Percentiles rank a stretch among this genome's conserved stretches.
phyloP scores from a whole-genome alignment of 176 grass and related monocot species.

The Musa acuminata region DNA sequence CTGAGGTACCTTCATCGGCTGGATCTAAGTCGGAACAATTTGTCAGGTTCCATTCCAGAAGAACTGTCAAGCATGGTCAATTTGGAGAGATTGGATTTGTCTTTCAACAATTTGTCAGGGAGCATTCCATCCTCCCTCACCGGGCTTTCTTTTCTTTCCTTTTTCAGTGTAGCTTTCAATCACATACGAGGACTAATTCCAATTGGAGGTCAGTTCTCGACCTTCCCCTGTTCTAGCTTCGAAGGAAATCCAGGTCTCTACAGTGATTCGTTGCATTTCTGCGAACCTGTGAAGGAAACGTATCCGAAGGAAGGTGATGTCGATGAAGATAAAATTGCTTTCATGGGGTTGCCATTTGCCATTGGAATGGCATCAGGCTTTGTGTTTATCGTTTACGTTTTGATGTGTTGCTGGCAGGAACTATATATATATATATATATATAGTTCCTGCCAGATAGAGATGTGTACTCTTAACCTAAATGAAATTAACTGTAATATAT shows the following conservation, averaged over 20 bases:
- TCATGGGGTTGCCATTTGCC: neutral
- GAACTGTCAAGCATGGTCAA: conserved; percentile 2
- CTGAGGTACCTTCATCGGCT: neutral
- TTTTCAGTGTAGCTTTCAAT: neutral
- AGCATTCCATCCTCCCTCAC: neutral
- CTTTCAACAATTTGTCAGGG: conserved; percentile 2
- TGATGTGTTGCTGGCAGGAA: neutral
- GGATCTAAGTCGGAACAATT: neutral
- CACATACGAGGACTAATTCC: neutral
- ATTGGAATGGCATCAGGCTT: neutral
- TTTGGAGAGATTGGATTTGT: conserved; percentile 6
- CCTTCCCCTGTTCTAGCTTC: neutral
- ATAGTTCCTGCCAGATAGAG: no score
- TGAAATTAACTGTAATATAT: no score
- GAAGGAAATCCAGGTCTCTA: conserved; percentile 9
- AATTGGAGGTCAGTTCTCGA: neutral
- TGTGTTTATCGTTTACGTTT: neutral
- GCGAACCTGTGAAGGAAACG: neutral
- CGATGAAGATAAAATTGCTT: neutral
- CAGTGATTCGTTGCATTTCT: neutral
- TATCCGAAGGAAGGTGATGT: neutral
- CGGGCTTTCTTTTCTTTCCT: neutral
- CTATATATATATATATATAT: no score
- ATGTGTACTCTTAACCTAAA: no score
- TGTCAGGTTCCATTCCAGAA: neutral